phyloP scores from a whole-genome alignment of 176 grass and related monocot species.

The Puccinellia tenuiflora region DNA sequence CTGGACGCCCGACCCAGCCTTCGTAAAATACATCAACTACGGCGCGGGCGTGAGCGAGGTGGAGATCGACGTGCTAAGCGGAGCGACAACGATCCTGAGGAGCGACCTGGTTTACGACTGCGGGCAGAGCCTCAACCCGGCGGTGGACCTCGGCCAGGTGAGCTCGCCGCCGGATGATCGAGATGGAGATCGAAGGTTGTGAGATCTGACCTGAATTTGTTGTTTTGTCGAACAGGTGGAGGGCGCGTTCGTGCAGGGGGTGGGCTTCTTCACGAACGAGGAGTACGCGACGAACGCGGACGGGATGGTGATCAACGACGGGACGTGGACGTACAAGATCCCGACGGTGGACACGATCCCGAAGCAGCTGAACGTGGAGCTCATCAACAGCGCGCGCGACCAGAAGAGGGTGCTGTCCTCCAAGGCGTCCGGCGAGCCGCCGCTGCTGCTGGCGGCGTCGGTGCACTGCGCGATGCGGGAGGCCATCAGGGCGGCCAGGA shows the following conservation, averaged over 20 bases:
- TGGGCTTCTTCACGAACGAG: conserved; percentile 81
- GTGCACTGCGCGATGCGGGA: conserved; percentile 93
- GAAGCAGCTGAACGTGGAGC: conserved; percentile 72
- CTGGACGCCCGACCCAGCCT: conserved; percentile 48
- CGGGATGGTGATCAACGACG: conserved; percentile 57
- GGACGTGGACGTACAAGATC: conserved; percentile 89
- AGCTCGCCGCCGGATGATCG: not conserved
- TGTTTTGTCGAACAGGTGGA: conserved; percentile 26
- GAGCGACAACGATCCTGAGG: conserved; percentile 67
- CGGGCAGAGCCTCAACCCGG: conserved; percentile 80
- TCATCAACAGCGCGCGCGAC: conserved; percentile 55
- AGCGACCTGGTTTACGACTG: conserved; percentile 74
- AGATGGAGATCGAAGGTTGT: not conserved
- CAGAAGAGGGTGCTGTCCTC: conserved; percentile 70
- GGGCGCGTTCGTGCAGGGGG: conserved; percentile 71
- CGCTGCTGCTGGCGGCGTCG: conserved; percentile 72
- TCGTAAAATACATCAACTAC: conserved; percentile 60
- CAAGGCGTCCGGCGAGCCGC: conserved; percentile 86
- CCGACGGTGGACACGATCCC: conserved; percentile 79
- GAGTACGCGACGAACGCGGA: conserved; percentile 63
- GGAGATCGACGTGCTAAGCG: conserved; percentile 68
- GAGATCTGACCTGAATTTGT: not conserved
- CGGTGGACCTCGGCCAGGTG: conserved; percentile 84
- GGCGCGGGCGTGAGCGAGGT: conserved; percentile 74
- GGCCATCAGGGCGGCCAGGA: conserved; percentile 69